Percentiles rank a stretch among this genome's conserved stretches.
These are phyloP conservation scores for Omphalea diandra DNA, from an alignment of 441 rosid genomes.

Conservation along the genomic window DNA sequence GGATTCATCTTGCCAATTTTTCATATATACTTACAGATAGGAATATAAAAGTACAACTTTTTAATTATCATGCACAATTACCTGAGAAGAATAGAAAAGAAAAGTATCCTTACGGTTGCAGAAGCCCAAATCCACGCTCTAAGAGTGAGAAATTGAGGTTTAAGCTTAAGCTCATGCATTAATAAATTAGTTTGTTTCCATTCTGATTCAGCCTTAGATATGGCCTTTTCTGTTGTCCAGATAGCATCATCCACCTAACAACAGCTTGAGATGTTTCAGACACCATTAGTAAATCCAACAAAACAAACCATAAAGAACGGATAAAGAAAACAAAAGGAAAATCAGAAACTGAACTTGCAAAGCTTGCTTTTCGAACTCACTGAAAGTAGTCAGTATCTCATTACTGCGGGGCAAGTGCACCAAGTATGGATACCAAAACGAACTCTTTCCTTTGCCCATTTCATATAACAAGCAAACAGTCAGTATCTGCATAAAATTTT, in stretches of 20 bases:
- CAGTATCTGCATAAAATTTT: slow-evolving; percentile 61
- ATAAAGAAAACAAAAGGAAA: background rate
- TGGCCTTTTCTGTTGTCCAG: slow-evolving; percentile 75
- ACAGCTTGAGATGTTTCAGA: slow-evolving; percentile 7
- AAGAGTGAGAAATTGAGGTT: slow-evolving; percentile 50
- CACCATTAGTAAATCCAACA: background rate
- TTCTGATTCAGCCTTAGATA: slow-evolving; percentile 51
- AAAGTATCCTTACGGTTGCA: slow-evolving; percentile 47
- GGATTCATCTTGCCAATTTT: background rate
- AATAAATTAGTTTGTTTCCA: slow-evolving; percentile 62
- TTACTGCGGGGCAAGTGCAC: slow-evolving; percentile 64
- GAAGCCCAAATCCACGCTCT: slow-evolving; percentile 93
- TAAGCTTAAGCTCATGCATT: slow-evolving; percentile 57
- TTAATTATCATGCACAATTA: background rate
- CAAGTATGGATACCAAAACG: slow-evolving; percentile 71
- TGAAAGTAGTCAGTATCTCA: slow-evolving; percentile 58
- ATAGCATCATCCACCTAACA: slow-evolving; percentile 82
- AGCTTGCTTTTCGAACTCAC: slow-evolving; percentile 64
- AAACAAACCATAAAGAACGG: slow-evolving; percentile 11
- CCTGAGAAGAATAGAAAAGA: background rate
- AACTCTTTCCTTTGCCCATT: slow-evolving; percentile 64
- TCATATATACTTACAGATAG: background rate
- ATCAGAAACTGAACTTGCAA: slow-evolving; percentile 62
- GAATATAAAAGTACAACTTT: background rate
- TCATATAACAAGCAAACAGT: slow-evolving; percentile 64